Evolutionary conservation across 805 yeast genomes (phyloP), one percentile per base, ranked within the genome.

Genomic region (Clavispora carvajalis): DNA sequence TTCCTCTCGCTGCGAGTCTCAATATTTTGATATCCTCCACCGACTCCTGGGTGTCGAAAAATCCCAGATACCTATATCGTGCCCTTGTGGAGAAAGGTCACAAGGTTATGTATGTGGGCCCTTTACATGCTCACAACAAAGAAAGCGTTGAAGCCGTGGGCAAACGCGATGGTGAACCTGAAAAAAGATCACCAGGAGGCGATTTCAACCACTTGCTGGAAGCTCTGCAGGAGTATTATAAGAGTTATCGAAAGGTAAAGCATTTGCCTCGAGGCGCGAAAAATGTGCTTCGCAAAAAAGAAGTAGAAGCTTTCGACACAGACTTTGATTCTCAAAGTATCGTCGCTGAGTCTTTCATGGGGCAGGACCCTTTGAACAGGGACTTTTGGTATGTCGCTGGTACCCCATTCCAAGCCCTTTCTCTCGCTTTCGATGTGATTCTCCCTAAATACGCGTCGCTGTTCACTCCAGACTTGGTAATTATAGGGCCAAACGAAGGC

Each of bases 1-100:
- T 45, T 12, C 44, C 45, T 9, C 22, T 38, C 17, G 51, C 19
- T 1, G 22, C 43, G 6, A 49, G 56, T 7, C 49, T 64, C 37
- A 60, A 63, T 36, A 59, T 65, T 17, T 41, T 65, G 16, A 29
- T 66, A 19, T 47, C 68, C 5, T 48, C 63, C 21, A 53, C 65
- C 3, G 70, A 65, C 44, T 55, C 63, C 5, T 66, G 71, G 71
- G 70, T 62, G 9, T 53, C 64, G 12, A 65, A 60, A 39, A 63
- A 65, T 44, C 45, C 56, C 13, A 48, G 71, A 11, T 49, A 46
- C 24, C 45, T 66, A 25, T 55, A 62, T 41, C 45, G 57, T 13
- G 54, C 57, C 15, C 51, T 67, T 29, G 47, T 51, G 36, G 58
- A 54, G 2, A 53, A 51, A 10, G 59, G 60, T 31, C 71, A 66